Percentiles rank a stretch among this genome's conserved stretches.
Evolutionary conservation across 2,329 filamentous ascomycete genomes (phyloP).

Genomic region (Diplodia corticola): DNA sequence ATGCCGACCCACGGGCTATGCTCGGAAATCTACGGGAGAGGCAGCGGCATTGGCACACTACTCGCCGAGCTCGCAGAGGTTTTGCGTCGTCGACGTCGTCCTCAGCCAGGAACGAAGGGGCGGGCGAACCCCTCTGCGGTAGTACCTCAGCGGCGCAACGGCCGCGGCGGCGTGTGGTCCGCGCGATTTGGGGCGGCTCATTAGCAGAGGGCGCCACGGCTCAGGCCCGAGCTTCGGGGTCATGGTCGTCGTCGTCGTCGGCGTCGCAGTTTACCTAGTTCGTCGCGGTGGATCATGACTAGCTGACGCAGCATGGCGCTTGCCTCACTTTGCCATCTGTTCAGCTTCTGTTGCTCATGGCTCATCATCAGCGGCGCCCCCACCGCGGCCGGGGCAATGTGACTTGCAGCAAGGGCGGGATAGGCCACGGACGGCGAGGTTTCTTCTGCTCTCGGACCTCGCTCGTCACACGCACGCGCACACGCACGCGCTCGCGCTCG

Average conservation of each 20-base stretch:
- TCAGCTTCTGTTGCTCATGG: background rate
- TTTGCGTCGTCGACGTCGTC: background rate
- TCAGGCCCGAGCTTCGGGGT: background rate
- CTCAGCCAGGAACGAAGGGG: background rate
- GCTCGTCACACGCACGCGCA: background rate
- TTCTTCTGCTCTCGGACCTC: background rate
- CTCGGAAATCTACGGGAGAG: background rate
- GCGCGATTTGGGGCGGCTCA: background rate
- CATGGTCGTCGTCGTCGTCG: too few relatives aligned
- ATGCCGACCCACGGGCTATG: background rate
- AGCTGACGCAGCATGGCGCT: background rate
- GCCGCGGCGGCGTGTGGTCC: slow-evolving; percentile 12
- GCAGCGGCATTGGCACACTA: background rate
- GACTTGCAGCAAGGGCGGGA: background rate
- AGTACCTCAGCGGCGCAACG: background rate
- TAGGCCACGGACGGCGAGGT: background rate
- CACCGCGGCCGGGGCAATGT: background rate
- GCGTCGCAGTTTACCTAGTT: too few relatives aligned
- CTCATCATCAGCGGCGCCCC: background rate
- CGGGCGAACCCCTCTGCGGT: background rate
- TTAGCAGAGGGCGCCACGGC: background rate
- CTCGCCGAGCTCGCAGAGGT: background rate
- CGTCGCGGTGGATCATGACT: too few relatives aligned
- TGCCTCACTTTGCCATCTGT: background rate
- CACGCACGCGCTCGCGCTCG: background rate